Conservation (phyloP, 1,139 yeast genomes). For the Debaryomycetaceae sp. region DNA sequence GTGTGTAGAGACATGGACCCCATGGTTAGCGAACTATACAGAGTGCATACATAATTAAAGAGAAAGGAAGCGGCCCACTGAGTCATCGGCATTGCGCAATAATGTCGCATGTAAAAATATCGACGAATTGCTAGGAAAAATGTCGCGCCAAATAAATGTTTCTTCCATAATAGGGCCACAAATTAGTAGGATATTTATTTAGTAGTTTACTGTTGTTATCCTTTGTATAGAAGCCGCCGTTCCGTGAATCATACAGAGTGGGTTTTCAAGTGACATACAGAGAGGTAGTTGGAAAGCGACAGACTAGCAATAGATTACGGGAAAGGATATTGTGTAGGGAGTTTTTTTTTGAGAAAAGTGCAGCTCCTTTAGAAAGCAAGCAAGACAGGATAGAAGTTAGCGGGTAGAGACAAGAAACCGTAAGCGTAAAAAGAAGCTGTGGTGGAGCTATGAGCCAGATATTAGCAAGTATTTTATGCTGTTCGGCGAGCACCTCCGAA, state of each 20-base stretch:
- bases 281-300: not conserved
- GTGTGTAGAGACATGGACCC: too few species aligned
- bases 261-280: not conserved
- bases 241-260: not conserved
- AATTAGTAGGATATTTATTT: not conserved
- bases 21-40: too few species aligned
- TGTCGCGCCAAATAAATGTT: not conserved
- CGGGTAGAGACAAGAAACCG: not conserved
- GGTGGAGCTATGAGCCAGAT: slow-evolving; percentile 18
- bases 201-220: not conserved
- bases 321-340: not conserved
- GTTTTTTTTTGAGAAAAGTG: not conserved
- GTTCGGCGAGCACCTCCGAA: slow-evolving; percentile 36
- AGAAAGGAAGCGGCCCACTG: not conserved
- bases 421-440: not conserved
- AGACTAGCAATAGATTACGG: not conserved
- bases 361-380: not conserved
- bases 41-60: too few species aligned
- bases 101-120: not conserved
- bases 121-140: too few species aligned
- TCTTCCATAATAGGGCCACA: not conserved
- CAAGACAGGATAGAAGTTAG: not conserved
- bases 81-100: not conserved
- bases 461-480: slow-evolving; percentile 37
- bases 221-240: not conserved